Evolutionary conservation across 129 eudicot genomes (phyloP), one percentile per base, ranked within the genome.

Genomic region (Pseudognaphalium luteoalbum): DNA sequence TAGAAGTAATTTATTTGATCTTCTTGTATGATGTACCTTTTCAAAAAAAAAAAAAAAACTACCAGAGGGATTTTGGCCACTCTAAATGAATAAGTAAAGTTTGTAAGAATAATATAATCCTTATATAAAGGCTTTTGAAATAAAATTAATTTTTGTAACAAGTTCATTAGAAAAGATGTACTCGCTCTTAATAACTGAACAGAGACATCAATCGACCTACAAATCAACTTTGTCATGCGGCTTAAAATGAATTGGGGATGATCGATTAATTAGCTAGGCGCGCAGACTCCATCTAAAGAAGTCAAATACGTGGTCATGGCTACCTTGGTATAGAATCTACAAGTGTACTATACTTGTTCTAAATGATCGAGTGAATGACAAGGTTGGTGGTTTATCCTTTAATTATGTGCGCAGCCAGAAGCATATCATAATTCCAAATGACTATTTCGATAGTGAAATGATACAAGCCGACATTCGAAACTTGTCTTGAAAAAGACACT

Each of bases 371-470:
- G 14, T 41, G 2, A 41, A 41, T 9, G 14, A 41, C 47, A 41
- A 41, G 47, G 14, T 9, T 73, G 59, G 60, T 72, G 56, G 68
- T 37, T 59, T 57, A 58, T 52, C 68, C 52, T 67, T 28, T 54
- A n/a, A n/a, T n/a, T n/a, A 56, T 28, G 64, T 61, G 28, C 28
- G 28, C 28, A 25, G 28, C 28, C 28, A 25, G 28, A 25, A 25
- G 28, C 28, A 57, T 57, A 30, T 41, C 14, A 21, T 17, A 10
- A 54, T 57, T 77, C 42, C 60, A 28, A 57, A 17, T 41, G 19
- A 68, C 47, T 59, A 20, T 68, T 56, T 68, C 15, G 47, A 77
- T 58, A n/a, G 69, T 57, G 66, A 57, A 54, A 76, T 66, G 56
- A 21, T 17, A 11, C 60, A 37, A 15, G 70, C 51, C 70, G 37